Evolutionary conservation across 352 stramenopile genomes (phyloP).

Genomic region (Saprolegnia diclina): DNA sequence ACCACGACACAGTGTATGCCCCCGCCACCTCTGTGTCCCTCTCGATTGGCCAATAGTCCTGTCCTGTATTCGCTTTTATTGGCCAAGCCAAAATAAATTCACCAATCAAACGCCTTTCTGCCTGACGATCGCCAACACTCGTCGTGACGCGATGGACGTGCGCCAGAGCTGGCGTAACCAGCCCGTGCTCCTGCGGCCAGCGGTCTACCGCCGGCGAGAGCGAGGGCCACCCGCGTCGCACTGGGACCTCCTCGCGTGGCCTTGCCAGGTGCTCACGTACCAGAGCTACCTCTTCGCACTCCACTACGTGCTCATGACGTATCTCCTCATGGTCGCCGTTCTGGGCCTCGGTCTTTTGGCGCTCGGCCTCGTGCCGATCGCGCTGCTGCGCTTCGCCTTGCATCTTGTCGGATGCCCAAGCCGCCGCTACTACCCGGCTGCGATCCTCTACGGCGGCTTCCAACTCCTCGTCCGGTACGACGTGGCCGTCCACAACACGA

Average conservation of each 20-base stretch:
- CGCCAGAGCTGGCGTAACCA: neutral
- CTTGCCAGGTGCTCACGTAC: conserved; percentile 1
- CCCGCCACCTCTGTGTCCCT: too few species aligned
- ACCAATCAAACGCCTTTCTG: too few species aligned
- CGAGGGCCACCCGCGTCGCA: neutral
- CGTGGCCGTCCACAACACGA: neutral
- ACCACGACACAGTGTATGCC: too few species aligned
- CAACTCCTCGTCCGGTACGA: neutral
- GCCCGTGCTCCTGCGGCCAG: neutral
- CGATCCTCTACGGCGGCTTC: conserved; percentile 1
- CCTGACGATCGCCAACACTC: too few species aligned
- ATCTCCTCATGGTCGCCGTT: neutral
- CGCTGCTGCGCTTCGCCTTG: neutral
- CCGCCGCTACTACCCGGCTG: neutral
- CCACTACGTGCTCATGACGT: neutral
- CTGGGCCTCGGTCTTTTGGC: neutral
- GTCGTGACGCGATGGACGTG: conserved; percentile 3
- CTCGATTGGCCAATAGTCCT: too few species aligned
- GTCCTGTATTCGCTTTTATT: too few species aligned
- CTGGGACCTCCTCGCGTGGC: conserved; percentile 5
- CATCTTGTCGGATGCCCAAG: neutral
- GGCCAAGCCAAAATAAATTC: too few species aligned
- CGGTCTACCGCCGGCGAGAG: neutral
- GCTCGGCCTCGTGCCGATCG: neutral
- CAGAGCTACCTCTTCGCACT: neutral